These are phyloP conservation scores for Plantago major DNA, from an alignment of 257 asterid species.

Conservation along the genomic window DNA sequence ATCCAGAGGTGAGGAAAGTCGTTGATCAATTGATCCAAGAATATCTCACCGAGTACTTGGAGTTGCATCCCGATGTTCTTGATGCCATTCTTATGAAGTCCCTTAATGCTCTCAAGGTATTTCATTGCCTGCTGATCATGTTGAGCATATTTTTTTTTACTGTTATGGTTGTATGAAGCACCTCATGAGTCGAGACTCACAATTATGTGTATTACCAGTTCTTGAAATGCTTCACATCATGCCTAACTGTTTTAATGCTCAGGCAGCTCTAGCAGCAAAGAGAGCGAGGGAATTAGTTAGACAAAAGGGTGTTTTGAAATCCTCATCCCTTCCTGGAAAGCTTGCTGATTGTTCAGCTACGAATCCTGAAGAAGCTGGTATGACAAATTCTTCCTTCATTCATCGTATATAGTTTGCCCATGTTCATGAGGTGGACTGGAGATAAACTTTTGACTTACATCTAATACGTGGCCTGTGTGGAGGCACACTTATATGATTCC, in stretches of 20 bases:
- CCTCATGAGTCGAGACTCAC: background rate
- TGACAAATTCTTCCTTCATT: conserved; percentile 16
- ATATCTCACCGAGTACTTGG: conserved; percentile 87
- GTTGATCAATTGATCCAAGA: conserved; percentile 84
- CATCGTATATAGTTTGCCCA: background rate
- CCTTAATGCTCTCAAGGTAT: conserved; percentile 92
- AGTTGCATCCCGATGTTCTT: conserved; percentile 92
- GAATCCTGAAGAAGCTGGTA: conserved; percentile 85
- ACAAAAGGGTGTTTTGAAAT: conserved; percentile 75
- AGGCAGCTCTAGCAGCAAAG: conserved; percentile 99
- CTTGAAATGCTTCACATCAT: background rate
- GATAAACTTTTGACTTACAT: too few species aligned
- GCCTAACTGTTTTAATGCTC: conserved; percentile 8
- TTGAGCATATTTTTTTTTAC: conserved; percentile 10
- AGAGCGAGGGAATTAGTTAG: conserved; percentile 95
- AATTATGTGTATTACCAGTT: conserved; percentile 1
- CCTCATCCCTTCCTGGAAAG: conserved; percentile 97
- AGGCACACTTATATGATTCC: too few species aligned
- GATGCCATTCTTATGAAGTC: conserved; percentile 86
- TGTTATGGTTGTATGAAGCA: background rate
- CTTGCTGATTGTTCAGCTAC: conserved; percentile 98
- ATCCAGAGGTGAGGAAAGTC: conserved; percentile 86
- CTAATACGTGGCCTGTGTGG: too few species aligned
- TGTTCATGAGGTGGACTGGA: too few species aligned
- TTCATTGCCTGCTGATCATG: background rate